These are phyloP conservation scores for Sisymbrium irio DNA, from an alignment of 345 rosid species.

Conservation along the genomic window DNA sequence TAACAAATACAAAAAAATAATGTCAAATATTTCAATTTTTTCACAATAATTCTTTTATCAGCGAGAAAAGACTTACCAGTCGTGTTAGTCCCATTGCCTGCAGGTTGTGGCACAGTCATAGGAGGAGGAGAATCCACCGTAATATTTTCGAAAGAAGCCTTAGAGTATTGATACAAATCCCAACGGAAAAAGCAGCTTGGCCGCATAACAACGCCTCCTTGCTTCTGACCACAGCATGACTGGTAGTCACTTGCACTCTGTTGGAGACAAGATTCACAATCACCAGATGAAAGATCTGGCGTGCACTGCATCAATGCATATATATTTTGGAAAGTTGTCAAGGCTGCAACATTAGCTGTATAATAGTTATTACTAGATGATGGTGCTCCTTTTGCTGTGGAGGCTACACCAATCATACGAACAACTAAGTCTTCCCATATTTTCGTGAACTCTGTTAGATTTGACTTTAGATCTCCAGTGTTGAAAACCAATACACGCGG, in stretches of 20 bases:
- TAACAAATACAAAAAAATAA: not conserved
- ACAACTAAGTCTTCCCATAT: not conserved
- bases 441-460: not conserved
- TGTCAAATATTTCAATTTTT: not conserved
- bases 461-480: not conserved
- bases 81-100: not conserved
- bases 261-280: not conserved
- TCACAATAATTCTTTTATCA: not conserved
- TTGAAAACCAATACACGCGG: not conserved
- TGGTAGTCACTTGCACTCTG: not conserved
- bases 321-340: not conserved
- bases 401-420: slow-evolving; percentile 10
- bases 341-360: not conserved
- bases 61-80: slow-evolving; percentile 6
- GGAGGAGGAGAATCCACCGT: slow-evolving; percentile 3
- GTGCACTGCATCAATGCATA: slow-evolving; percentile 20
- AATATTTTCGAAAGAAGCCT: slow-evolving; percentile 19
- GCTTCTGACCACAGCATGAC: not conserved
- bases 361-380: slow-evolving; percentile 9
- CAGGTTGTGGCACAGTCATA: not conserved
- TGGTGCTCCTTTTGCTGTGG: not conserved
- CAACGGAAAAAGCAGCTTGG: slow-evolving; percentile 26
- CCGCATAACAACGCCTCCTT: slow-evolving; percentile 10
- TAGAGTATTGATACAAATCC: slow-evolving; percentile 17
- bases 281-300: slow-evolving; percentile 6